phyloP scores from a whole-genome alignment of 345 rosid genomes.

The Citropsis articulata region DNA sequence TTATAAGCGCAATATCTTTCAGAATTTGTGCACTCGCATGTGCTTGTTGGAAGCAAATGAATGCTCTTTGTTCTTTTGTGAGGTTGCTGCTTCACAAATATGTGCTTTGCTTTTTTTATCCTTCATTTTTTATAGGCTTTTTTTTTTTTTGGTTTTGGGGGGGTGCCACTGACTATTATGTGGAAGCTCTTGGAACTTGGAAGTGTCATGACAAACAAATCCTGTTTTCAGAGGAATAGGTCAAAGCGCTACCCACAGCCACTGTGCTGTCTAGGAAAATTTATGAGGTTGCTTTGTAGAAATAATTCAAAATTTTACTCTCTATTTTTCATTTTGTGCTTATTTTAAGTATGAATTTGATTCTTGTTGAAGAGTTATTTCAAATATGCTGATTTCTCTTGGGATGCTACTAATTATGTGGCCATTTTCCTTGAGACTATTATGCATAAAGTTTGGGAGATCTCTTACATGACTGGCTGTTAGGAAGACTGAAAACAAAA shows the following conservation, averaged over 20 bases:
- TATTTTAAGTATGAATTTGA: neutral
- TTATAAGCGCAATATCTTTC: neutral
- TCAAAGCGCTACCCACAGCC: neutral
- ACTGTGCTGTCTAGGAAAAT: neutral
- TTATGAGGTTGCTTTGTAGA: neutral
- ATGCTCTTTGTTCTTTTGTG: neutral
- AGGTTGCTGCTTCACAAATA: neutral
- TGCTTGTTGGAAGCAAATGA: neutral
- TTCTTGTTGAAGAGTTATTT: neutral
- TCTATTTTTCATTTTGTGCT: neutral
- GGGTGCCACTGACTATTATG: neutral
- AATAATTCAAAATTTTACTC: neutral
- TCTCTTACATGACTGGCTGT: neutral
- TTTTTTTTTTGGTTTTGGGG: neutral
- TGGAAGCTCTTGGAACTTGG: neutral
- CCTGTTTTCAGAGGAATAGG: neutral
- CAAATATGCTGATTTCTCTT: neutral
- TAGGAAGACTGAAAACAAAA: neutral
- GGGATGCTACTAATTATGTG: neutral
- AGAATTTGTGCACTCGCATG: neutral
- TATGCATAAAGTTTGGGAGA: neutral
- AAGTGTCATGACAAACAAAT: neutral
- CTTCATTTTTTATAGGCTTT: neutral
- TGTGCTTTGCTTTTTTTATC: neutral
- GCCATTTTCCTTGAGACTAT: neutral